These are phyloP conservation scores for Aspergillus fumigatiaffinis DNA, from an alignment of 2,329 filamentous ascomycete species.

Conservation along the genomic window DNA sequence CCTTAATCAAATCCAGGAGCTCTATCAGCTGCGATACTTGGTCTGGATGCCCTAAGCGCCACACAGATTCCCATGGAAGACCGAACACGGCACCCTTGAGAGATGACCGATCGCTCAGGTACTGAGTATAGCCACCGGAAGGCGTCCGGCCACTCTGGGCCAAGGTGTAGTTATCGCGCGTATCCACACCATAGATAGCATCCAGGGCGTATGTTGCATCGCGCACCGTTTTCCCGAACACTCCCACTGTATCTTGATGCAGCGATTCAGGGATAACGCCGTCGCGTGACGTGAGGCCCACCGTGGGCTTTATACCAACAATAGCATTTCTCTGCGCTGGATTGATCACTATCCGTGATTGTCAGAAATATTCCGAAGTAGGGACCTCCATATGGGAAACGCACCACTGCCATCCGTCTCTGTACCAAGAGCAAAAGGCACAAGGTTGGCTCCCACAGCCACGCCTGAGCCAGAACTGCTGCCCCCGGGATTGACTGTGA, in stretches of 20 bases:
- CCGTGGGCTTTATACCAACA: conserved; percentile 72
- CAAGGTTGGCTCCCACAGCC: conserved; percentile 60
- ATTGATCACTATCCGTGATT: conserved; percentile 53
- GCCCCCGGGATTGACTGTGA: conserved; percentile 65
- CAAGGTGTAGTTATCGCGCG: conserved; percentile 62
- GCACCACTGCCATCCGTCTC: conserved; percentile 66
- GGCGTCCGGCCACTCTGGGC: conserved; percentile 56
- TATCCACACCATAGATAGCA: conserved; percentile 63
- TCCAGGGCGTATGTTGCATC: conserved; percentile 66
- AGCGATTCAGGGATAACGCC: conserved; percentile 63
- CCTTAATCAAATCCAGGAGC: conserved; percentile 52
- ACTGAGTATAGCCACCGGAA: conserved; percentile 53
- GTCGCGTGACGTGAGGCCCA: conserved; percentile 64
- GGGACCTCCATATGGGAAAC: conserved; percentile 2
- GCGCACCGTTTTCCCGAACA: conserved; percentile 63
- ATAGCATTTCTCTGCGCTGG: conserved; percentile 66
- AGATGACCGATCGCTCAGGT: conserved; percentile 50
- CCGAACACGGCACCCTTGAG: conserved; percentile 64
- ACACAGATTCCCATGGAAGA: conserved; percentile 69
- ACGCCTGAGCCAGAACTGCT: conserved; percentile 64
- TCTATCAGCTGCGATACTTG: conserved; percentile 53
- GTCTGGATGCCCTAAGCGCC: conserved; percentile 56
- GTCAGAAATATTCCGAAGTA: neutral
- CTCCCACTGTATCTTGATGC: conserved; percentile 66
- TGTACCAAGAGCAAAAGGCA: conserved; percentile 65